Conservation (phyloP, 176 grass and related monocot species). For the Bromus sterilis region DNA sequence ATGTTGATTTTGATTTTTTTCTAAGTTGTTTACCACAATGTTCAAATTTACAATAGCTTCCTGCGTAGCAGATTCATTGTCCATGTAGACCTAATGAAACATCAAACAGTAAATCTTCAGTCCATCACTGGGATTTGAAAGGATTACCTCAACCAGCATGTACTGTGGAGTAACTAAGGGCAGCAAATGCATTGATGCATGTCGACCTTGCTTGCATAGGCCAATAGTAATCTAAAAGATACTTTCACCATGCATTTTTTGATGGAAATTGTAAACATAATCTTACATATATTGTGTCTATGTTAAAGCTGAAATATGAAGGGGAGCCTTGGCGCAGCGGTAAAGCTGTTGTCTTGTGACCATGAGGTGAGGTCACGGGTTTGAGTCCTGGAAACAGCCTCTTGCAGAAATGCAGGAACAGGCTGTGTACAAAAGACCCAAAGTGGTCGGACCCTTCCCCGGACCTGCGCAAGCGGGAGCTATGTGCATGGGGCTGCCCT, state of each 20-base stretch:
- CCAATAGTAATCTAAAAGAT: background rate
- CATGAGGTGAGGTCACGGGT: no score
- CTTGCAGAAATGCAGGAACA: no score
- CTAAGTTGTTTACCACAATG: no score
- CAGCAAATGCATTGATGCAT: background rate
- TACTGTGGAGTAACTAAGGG: background rate
- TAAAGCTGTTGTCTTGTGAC: no score
- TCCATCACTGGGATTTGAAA: background rate
- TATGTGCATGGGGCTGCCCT: no score
- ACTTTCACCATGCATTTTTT: background rate
- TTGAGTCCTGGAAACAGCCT: no score
- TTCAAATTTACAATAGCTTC: background rate
- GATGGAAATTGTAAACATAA: background rate
- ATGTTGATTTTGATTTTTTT: background rate
- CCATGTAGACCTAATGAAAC: background rate
- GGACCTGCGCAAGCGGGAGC: no score
- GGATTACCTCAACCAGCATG: background rate
- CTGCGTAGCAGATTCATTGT: background rate
- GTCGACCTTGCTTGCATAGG: background rate
- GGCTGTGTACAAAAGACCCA: no score
- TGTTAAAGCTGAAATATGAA: conserved; percentile 19
- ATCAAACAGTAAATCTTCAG: background rate
- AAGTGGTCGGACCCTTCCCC: no score
- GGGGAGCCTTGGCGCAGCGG: no score
- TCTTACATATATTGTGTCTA: background rate